A percentile compares a stretch with the other conserved stretches of the same genome.
These are phyloP conservation scores for Wakefieldia striispora DNA, from an alignment of 768 basidiomycete species.

Conservation along the genomic window DNA sequence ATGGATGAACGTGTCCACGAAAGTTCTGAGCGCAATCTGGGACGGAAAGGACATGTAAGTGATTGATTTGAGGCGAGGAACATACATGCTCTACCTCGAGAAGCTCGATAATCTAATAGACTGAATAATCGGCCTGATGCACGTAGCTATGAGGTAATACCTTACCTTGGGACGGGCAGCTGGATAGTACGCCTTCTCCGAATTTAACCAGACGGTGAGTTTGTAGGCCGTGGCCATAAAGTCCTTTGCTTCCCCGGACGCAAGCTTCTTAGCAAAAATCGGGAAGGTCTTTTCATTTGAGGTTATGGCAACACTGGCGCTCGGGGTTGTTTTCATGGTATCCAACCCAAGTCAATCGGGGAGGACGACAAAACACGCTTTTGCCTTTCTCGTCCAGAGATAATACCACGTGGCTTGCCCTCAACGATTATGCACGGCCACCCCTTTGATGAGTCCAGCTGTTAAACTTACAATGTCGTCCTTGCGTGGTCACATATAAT, in stretches of 20 bases:
- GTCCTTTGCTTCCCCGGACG: conserved; percentile 25
- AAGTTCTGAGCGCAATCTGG: conserved; percentile 22
- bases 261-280: conserved; percentile 33
- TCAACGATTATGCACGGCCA: too few species aligned
- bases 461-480: too few species aligned
- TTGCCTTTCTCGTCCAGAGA: too few species aligned
- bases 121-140: conserved; percentile 2
- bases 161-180: conserved; percentile 48
- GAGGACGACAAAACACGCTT: too few species aligned
- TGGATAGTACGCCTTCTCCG: conserved; percentile 51
- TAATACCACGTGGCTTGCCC: too few species aligned
- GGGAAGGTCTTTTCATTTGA: conserved; percentile 39
- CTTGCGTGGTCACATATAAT: too few species aligned
- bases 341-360: not conserved
- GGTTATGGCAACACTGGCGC: conserved; percentile 12
- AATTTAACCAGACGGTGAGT: conserved; percentile 44
- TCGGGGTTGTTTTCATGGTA: conserved; percentile 17
- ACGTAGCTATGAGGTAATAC: not conserved
- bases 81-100: conserved; percentile 39
- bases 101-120: conserved; percentile 48
- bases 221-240: conserved; percentile 30
- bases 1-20: conserved; percentile 11
- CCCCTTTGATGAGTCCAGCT: too few species aligned
- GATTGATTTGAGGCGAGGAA: not conserved
- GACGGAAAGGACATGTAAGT: not conserved